Percentiles rank a stretch among this genome's conserved stretches.
Conservation (phyloP, 176 grass and related monocot genomes). For the Aegilops umbellulata region DNA sequence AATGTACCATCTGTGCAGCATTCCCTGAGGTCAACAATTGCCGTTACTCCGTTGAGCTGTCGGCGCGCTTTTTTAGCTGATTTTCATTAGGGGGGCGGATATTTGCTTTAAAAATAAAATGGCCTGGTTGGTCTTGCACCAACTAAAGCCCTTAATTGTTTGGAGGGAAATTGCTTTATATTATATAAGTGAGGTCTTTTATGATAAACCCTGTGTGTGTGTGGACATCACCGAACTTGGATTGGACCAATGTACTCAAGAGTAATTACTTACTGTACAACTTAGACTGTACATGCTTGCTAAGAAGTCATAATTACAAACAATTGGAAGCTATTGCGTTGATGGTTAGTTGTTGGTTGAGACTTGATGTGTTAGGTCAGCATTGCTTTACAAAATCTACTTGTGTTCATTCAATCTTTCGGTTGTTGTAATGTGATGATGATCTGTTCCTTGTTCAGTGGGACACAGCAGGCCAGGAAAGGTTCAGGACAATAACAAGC, state of each 20-base stretch:
- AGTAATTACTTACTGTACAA: background rate
- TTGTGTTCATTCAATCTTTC: slow-evolving; percentile 7
- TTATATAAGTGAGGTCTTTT: background rate
- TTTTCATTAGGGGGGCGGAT: too few species aligned
- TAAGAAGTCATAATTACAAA: background rate
- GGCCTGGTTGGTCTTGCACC: background rate
- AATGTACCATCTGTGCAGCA: background rate
- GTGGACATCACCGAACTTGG: too few species aligned
- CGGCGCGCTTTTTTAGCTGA: too few species aligned
- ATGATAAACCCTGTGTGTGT: background rate
- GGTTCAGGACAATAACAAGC: slow-evolving; percentile 95
- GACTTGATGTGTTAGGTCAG: slow-evolving; percentile 3
- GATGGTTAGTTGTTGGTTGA: slow-evolving; percentile 17
- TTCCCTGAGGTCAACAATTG: background rate
- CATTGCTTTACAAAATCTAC: slow-evolving; percentile 18
- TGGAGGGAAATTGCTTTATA: background rate
- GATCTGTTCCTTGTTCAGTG: slow-evolving; percentile 55
- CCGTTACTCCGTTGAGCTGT: too few species aligned
- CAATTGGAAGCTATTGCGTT: background rate
- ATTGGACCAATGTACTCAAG: background rate
- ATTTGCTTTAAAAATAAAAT: too few species aligned
- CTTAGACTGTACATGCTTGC: slow-evolving; percentile 1
- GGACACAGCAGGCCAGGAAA: slow-evolving; percentile 95
- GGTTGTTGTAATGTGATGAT: slow-evolving; percentile 34
- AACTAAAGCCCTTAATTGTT: background rate